Evolutionary conservation across 2,329 filamentous ascomycete species (phyloP), one percentile per base, ranked within the genome.

Genomic region (Penicillium sp.): DNA sequence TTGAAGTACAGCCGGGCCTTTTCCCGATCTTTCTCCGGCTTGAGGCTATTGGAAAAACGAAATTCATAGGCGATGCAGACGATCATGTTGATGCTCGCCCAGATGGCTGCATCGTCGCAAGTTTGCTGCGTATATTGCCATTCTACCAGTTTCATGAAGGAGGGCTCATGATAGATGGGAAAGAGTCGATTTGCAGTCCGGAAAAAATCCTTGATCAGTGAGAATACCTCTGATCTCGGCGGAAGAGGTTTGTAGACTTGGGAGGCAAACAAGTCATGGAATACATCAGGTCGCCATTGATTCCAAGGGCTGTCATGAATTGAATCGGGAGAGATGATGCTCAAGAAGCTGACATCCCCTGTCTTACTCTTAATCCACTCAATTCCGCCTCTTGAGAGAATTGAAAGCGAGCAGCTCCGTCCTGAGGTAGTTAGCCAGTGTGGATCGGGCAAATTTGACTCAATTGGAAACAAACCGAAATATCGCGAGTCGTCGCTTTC

Each of bases 181-280:
- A 95, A 95, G 74, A 95, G 89, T 74, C 85, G 88, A 68, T 96
- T 96, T 71, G 95, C 93, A 61, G 94, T 95, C 54, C 89, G 84
- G 52, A 96, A 96, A 56, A 83, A 96, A 63, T 95, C 89, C 60
- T 84, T 85, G 36, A 95, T 74, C 26, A 95, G 68, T 3, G 85
- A 88, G 44, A 93, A 69, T 0, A 88, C 86, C 65, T 95, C 88
- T n/a, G 79, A 72, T 62, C 92, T 90, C 1, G 84, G 72, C 2
- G 90, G 90, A 14, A 95, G 65, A 12, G 80, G 80, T 38, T 82
- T 82, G 70, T 88, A 95, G 17, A 94, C 75, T 4, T 80, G 80
- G 11, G 88, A 80, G 38, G 80, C 77, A 66, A 96, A 96, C 6
- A 96, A 74, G 59, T 95, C 89, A 32, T 83, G 77, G 63, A 95